Evolutionary conservation across 1,284 basidiomycete species (phyloP), one percentile per base, ranked within the genome.

Genomic region (Fomitiporia mediterranea): DNA sequence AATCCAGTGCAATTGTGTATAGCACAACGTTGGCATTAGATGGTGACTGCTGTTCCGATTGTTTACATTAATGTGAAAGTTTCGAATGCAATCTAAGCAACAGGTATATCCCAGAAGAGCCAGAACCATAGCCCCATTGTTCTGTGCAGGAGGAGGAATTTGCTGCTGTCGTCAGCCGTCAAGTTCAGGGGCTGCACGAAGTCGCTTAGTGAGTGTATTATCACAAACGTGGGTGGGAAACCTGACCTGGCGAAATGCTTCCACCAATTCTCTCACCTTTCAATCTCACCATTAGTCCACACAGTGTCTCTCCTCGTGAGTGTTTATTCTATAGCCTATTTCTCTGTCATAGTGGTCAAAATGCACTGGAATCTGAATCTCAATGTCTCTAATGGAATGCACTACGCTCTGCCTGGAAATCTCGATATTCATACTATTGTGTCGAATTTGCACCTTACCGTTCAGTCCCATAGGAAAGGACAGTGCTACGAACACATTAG

Each of bases 291-390:
- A 23, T 11, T 27, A n/a, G n/a, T 28, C 13, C 32, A 34, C 2
- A 30, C 23, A 15, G 27, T 34, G 25, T n/a, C 32, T 6, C 15
- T 43, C 6, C 28, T 19, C 37, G 51, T 58, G 38, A 48, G 56
- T 58, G 34, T n/a, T 8, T n/a, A 4, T 48, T 6, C 19, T 4
- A n/a, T 6, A 23, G 19, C n/a, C 17, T 38, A 9, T 47, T 39
- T 34, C 5, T 27, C 15, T 30, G 8, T 8, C 13, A 34, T 15
- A 44, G 11, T 32, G 30, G 88, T 90, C 82, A 88, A 90, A 89
- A 80, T 72, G 89, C 89, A 91, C 88, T 91, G 88, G 89, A 89
- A 88, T 91, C 87, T 87, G 89, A 90, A 52, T 56, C 58, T 52
- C 27, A 17, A 23, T 23, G 42, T 43, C 40, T 53, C 67, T 75